These are phyloP conservation scores for Kwoniella europaea DNA, from an alignment of 768 basidiomycete species.

Conservation along the genomic window DNA sequence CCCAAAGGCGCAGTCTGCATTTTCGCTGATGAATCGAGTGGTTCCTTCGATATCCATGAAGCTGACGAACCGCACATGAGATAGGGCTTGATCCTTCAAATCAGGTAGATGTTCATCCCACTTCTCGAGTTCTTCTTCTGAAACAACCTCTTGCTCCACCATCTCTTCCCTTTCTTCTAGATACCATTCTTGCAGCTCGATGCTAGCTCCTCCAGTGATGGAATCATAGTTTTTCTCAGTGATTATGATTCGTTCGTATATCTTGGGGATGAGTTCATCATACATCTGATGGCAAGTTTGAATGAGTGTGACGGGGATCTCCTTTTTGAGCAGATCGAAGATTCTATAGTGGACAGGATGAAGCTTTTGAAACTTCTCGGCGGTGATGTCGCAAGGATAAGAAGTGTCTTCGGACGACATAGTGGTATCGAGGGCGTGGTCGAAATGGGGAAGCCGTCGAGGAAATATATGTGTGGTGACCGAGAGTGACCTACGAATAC, in stretches of 20 bases:
- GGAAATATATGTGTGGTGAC: too few species aligned
- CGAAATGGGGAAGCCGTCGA: too few species aligned
- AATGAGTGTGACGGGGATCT: slow-evolving; percentile 1
- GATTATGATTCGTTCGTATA: background rate
- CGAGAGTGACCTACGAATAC: too few species aligned
- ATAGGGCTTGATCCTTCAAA: background rate
- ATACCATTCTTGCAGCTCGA: background rate
- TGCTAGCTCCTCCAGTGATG: background rate
- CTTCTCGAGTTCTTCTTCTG: background rate
- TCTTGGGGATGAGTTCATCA: slow-evolving; percentile 1
- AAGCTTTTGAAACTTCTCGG: slow-evolving; percentile 23
- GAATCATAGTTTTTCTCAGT: background rate
- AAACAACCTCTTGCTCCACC: background rate
- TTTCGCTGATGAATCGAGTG: background rate
- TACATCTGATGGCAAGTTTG: background rate
- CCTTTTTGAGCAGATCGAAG: slow-evolving; percentile 26
- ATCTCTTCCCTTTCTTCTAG: background rate
- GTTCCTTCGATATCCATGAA: background rate
- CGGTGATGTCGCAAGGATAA: background rate
- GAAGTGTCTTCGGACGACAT: too few species aligned
- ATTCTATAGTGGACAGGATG: slow-evolving; percentile 35
- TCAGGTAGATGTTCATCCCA: background rate
- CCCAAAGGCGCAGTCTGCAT: too few species aligned
- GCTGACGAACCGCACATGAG: background rate
- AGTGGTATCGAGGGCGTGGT: too few species aligned